Conservation (phyloP, 2,329 filamentous ascomycete genomes). For the Microcyclospora tardicrescens region DNA sequence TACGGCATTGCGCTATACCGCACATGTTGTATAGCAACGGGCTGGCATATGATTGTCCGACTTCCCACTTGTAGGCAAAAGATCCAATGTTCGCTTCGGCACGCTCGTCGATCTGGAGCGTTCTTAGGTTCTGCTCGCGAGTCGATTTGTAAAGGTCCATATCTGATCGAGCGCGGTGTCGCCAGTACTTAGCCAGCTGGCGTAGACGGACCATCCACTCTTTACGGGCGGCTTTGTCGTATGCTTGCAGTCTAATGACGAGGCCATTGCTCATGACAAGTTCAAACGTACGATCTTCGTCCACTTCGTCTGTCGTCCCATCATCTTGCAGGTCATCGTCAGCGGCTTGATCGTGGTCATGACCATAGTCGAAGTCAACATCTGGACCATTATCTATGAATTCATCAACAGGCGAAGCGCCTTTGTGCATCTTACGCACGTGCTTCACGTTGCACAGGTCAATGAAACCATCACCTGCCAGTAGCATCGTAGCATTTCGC, state of each 20-base stretch:
- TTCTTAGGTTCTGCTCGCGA: slow-evolving; percentile 44
- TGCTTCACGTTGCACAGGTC: slow-evolving; percentile 45
- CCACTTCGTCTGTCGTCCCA: slow-evolving; percentile 39
- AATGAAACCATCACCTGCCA: slow-evolving; percentile 51
- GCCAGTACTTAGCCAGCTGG: slow-evolving; percentile 50
- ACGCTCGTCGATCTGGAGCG: slow-evolving; percentile 52
- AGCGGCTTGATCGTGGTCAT: slow-evolving; percentile 17
- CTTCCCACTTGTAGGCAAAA: slow-evolving; percentile 56
- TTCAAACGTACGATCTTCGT: slow-evolving; percentile 48
- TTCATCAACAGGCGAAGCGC: slow-evolving; percentile 40
- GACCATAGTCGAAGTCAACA: slow-evolving; percentile 41
- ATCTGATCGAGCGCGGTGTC: slow-evolving; percentile 41
- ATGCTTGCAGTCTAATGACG: slow-evolving; percentile 44
- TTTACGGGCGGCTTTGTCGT: slow-evolving; percentile 42
- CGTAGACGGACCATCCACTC: slow-evolving; percentile 50
- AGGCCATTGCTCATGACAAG: slow-evolving; percentile 49
- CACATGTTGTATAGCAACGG: slow-evolving; percentile 56
- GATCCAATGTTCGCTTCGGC: slow-evolving; percentile 53
- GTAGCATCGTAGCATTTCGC: slow-evolving; percentile 45
- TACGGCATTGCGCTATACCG: slow-evolving; percentile 48
- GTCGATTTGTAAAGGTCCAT: slow-evolving; percentile 44
- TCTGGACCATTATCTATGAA: slow-evolving; percentile 39
- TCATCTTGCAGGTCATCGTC: slow-evolving; percentile 31
- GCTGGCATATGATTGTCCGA: slow-evolving; percentile 49
- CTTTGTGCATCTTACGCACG: slow-evolving; percentile 42